phyloP scores from a whole-genome alignment of 345 rosid species.

The Garcia nutans region DNA sequence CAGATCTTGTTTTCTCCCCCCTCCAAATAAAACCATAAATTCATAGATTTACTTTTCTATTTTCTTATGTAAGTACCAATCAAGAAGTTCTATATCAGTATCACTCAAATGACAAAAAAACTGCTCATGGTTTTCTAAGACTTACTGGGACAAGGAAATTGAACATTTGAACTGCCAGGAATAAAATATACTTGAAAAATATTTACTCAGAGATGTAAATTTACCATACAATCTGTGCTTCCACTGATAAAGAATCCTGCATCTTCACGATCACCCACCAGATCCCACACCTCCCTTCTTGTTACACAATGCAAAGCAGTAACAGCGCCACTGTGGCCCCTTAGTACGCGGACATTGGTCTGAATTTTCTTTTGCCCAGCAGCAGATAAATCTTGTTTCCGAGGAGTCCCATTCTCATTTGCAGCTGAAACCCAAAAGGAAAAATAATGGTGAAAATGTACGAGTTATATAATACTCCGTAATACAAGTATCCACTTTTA shows the following conservation, averaged over 20 bases:
- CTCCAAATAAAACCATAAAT: background rate
- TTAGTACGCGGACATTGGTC: constrained; percentile 84
- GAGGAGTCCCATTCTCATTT: constrained; percentile 45
- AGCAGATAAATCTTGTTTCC: constrained; percentile 63
- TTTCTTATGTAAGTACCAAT: background rate
- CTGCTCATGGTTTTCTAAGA: constrained; percentile 1
- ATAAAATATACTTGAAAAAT: constrained; percentile 5
- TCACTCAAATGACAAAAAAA: background rate
- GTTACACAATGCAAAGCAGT: constrained; percentile 98
- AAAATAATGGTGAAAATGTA: constrained; percentile 6
- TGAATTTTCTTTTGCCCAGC: constrained; percentile 87
- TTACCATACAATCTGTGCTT: constrained; percentile 87
- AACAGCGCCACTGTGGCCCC: constrained; percentile 89
- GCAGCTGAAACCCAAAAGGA: constrained; percentile 23
- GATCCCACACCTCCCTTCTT: constrained; percentile 96
- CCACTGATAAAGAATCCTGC: constrained; percentile 99
- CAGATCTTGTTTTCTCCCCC: background rate
- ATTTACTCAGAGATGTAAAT: constrained; percentile 18
- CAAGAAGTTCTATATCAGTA: background rate
- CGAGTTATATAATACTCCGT: background rate
- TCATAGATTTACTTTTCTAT: background rate
- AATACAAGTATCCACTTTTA: background rate
- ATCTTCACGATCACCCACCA: constrained; percentile 97
- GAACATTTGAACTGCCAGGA: constrained; percentile 11
- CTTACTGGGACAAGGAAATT: background rate